Evolutionary conservation across 2,329 filamentous ascomycete genomes (phyloP).

Genomic region (Cadophora sp.): DNA sequence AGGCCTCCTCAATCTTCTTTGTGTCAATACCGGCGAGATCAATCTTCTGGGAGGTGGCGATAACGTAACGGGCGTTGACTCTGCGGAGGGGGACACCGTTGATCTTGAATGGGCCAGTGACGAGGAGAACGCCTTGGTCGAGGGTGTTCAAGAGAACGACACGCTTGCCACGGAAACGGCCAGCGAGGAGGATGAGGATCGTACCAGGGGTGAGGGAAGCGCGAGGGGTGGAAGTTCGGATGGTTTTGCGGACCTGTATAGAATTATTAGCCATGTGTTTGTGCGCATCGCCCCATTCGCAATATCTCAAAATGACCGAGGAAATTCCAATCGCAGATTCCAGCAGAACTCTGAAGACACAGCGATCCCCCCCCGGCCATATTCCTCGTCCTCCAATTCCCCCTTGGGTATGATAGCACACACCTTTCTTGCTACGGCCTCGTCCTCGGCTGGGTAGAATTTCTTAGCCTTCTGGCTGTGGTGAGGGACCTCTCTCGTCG

Average conservation of each 20-base stretch:
- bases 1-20: constrained; percentile 84
- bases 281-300: constrained; percentile 6
- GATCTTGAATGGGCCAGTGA: constrained; percentile 99
- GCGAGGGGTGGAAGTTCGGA: constrained; percentile 87
- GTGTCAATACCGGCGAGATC: constrained; percentile 85
- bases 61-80: constrained; percentile 93
- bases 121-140: constrained; percentile 95
- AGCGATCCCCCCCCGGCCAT: constrained; percentile 24
- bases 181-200: constrained; percentile 98
- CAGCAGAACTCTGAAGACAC: constrained; percentile 18
- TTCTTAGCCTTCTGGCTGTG: constrained; percentile 93
- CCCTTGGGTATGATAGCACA: constrained; percentile 49
- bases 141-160: constrained; percentile 98
- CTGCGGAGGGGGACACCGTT: constrained; percentile 98
- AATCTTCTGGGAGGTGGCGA: constrained; percentile 86
- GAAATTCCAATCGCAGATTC: constrained; percentile 36
- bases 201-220: constrained; percentile 91
- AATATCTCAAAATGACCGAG: constrained; percentile 10
- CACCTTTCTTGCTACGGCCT: constrained; percentile 91
- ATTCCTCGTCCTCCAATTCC: constrained; percentile 8
- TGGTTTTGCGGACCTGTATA: constrained; percentile 89
- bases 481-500: constrained; percentile 89
- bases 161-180: constrained; percentile 99
- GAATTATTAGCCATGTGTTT: constrained; percentile 41
- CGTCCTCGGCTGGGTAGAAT: constrained; percentile 98